Evolutionary conservation across 192 early-diverging fungal genomes (phyloP), one percentile per base, ranked within the genome.

Genomic region (Mortierella antarctica): DNA sequence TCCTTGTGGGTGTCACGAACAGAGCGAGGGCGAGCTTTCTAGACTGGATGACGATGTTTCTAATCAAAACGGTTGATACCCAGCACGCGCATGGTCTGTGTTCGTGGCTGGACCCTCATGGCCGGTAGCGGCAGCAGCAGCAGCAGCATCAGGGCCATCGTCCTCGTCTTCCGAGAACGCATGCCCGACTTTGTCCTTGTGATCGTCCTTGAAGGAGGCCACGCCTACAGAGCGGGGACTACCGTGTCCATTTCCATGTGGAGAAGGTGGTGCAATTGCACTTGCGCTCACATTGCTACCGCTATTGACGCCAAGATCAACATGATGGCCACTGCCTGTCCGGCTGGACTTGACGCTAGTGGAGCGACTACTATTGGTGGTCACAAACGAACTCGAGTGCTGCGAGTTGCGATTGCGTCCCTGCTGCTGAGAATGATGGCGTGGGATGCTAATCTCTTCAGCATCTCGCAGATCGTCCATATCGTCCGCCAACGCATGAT

Each of bases 381-480:
- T 68, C 62, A 71, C 50, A 41, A 80, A 80, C 7, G 69, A 71
- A 23, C 70, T 52, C 5, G 77, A 80, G 10, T 80, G 77, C n/a
- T 71, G 77, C 1, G 77, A 80, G 18, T 63, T 54, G 10, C 70
- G 70, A 23, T 63, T 18, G 17, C 68, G 58, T 45, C 69, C 69
- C 55, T 73, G 71, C n/a, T 61, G 53, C 10, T 68, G 44, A 8
- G 48, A 4, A 31, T 60, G 44, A 50, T 80, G 77, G 17, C 77
- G 77, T 6, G 77, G 70, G 21, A 80, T 80, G 20, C 70, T 71
- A 40, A 80, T 68, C 60, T 80, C 77, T 45, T 80, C 67, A 7
- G 77, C 77, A 17, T 80, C 76, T 18, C 76, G 58, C 52, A 71
- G 70, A 20, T 80, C 64, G 31, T 79, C 75, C 62, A 78, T 46